Evolutionary conservation across 192 early-diverging fungal genomes (phyloP).

Genomic region (Coemansia sp.): DNA sequence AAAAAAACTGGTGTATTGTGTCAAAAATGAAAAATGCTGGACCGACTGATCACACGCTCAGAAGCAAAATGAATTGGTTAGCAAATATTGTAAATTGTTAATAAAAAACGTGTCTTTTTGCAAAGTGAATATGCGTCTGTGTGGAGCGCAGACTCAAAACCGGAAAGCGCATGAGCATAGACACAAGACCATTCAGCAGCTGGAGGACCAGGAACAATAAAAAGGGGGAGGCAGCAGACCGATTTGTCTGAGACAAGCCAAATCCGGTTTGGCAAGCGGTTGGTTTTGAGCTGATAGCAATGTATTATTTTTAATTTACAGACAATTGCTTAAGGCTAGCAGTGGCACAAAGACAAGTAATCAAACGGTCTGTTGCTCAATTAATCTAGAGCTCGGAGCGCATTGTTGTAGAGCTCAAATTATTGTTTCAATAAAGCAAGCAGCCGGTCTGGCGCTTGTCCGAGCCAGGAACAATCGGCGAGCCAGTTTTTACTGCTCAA

Average conservation of each 20-base stretch:
- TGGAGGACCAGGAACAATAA: constrained; percentile 1
- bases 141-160: too few species aligned
- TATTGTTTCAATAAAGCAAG: not conserved
- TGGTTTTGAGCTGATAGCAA: not conserved
- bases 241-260: not conserved
- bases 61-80: too few species aligned
- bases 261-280: not conserved
- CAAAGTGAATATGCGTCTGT: too few species aligned
- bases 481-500: not conserved
- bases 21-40: too few species aligned
- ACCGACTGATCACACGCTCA: too few species aligned
- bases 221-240: not conserved
- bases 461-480: not conserved
- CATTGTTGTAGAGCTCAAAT: not conserved
- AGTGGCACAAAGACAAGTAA: not conserved
- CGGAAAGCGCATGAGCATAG: too few species aligned
- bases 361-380: too few species aligned
- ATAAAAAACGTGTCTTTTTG: too few species aligned
- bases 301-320: not conserved
- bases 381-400: not conserved
- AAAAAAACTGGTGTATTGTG: too few species aligned
- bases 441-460: not conserved
- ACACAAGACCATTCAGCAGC: not conserved
- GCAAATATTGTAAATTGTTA: too few species aligned
- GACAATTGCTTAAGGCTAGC: not conserved